Evolutionary conservation across 1,284 basidiomycete genomes (phyloP).

Genomic region (Ustilago crameri): DNA sequence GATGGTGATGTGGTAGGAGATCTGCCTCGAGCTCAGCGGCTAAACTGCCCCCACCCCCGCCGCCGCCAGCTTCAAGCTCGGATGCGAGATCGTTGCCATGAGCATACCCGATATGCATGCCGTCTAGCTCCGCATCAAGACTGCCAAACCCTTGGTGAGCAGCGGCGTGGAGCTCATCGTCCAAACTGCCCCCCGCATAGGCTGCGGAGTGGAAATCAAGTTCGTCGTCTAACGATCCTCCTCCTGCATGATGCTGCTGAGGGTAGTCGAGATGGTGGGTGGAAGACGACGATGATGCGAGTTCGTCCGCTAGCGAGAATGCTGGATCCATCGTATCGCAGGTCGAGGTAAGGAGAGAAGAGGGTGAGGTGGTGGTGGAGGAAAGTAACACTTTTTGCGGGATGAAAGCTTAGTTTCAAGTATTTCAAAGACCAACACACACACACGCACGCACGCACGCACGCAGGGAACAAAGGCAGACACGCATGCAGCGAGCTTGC

Average conservation of each 20-base stretch:
- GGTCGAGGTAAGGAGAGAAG: too few relatives aligned
- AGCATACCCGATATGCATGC: conserved; percentile 3
- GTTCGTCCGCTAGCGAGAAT: conserved; percentile 37
- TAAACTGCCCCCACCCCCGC: conserved; percentile 4
- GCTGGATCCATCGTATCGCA: conserved; percentile 39
- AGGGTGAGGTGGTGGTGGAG: not conserved
- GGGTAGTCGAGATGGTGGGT: not conserved
- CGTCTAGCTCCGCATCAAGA: conserved; percentile 13
- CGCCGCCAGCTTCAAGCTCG: too few relatives aligned
- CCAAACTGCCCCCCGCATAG: too few relatives aligned
- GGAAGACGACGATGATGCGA: conserved; percentile 1
- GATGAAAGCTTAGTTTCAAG: not conserved
- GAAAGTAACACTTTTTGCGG: not conserved
- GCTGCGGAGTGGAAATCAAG: too few relatives aligned
- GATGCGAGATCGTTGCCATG: conserved; percentile 12
- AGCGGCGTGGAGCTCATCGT: too few relatives aligned
- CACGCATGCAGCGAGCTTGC: not conserved
- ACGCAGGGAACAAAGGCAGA: not conserved
- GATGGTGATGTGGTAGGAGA: too few relatives aligned
- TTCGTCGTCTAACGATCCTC: conserved; percentile 1
- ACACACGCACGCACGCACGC: conserved; percentile 12
- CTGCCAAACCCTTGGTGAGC: not conserved
- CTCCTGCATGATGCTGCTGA: not conserved
- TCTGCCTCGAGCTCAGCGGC: conserved; percentile 22
- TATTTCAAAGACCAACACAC: conserved; percentile 6